Percentiles rank a stretch among this genome's conserved stretches.
These are phyloP conservation scores for Pestalotiopsis sp. DNA, from an alignment of 2,329 filamentous ascomycete species.

Conservation along the genomic window DNA sequence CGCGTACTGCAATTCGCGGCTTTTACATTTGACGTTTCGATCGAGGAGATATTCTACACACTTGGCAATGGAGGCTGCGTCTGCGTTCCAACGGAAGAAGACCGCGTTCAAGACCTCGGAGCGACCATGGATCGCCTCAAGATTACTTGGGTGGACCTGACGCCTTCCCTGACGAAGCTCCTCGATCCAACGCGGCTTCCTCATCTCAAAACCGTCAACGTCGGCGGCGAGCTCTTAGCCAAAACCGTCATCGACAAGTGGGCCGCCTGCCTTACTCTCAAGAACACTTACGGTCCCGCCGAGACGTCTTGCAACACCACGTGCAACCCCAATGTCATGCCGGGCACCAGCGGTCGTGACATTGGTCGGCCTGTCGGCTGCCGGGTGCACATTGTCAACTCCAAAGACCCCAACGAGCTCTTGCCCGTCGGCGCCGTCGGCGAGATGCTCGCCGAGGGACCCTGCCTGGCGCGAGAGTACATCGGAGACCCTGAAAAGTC, in stretches of 20 bases:
- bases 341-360: background rate
- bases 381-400: background rate
- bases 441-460: background rate
- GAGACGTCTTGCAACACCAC: background rate
- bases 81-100: background rate
- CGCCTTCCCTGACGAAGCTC: background rate
- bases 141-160: background rate
- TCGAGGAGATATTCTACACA: background rate
- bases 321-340: background rate
- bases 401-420: background rate
- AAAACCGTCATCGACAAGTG: background rate
- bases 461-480: background rate
- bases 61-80: background rate
- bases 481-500: background rate
- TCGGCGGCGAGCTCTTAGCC: background rate
- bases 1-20: background rate
- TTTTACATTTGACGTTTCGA: background rate
- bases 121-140: background rate
- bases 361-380: background rate
- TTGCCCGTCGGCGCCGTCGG: background rate
- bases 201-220: background rate
- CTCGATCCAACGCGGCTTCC: background rate
- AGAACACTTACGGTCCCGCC: background rate
- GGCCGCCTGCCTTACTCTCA: background rate
- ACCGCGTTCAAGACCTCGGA: background rate